Evolutionary conservation across 345 rosid species (phyloP).

Genomic region (Populus davidiana): DNA sequence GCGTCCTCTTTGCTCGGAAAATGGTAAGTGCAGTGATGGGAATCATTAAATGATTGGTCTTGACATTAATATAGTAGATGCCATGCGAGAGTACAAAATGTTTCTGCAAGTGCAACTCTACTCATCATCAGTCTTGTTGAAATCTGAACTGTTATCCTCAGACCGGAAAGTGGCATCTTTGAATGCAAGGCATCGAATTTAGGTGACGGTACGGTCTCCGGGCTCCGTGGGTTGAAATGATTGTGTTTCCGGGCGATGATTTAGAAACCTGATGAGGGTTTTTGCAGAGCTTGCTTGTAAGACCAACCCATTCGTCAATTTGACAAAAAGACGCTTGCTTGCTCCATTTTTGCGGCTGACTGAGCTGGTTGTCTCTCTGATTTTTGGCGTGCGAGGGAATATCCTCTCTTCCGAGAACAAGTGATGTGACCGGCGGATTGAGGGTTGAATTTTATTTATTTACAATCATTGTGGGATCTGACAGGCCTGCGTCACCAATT

Average conservation of each 20-base stretch:
- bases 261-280: background rate
- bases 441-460: background rate
- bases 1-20: background rate
- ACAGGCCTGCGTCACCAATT: background rate
- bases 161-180: background rate
- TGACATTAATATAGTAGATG: background rate
- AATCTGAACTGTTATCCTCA: background rate
- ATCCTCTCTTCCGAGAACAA: background rate
- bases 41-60: background rate
- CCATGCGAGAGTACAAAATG: background rate
- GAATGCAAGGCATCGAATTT: background rate
- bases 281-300: background rate
- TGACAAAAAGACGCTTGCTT: background rate
- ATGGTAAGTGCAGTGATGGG: background rate
- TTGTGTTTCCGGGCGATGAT: background rate
- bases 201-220: background rate
- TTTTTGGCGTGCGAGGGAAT: no score
- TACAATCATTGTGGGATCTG: background rate
- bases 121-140: background rate
- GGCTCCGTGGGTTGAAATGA: background rate
- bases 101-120: background rate
- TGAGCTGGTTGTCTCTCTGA: no score
- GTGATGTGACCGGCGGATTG: background rate
- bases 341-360: no score
- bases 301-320: background rate